Base-by-base conservation (phyloP, 2,329 filamentous ascomycete genomes). In the Fusarium cyanostomum region DNA sequence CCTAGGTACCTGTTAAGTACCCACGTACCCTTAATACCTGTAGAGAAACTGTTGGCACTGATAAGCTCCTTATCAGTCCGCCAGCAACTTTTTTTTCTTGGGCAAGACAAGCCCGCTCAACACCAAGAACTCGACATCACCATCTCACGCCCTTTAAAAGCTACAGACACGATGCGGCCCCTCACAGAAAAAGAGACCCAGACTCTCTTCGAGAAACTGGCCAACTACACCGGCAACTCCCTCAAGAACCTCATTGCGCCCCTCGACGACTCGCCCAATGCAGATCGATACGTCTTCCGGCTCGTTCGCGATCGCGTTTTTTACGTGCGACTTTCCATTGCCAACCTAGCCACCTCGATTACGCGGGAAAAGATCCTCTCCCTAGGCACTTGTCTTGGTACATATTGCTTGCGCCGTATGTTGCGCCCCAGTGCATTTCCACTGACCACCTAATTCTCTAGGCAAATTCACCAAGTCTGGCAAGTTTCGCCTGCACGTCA, bases 381-480 rank as follows among this genome's bases (percentile, higher is more conserved):
- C 1, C 81, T 97, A n/a, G 94, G 94, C 24, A 94, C 90, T 21
- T 97, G 94, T 75, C 80, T 98, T 11, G 87, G 86, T 84, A 78
- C 39, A 73, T 62, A 27, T 3, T 41, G 24, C 15, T 21, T 15
- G 4, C 8, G 24, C 26, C 11, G 10, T 4, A n/a, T 13, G 7
- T 3, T 28, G 11, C 26, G 7, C 31, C 21, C 18, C 15, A 28
- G 42, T 18, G 11, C 43, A 57, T 28, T 21, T 15, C 26, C 11
- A 37, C 66, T 69, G 59, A 70, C 44, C 43, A 13, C 31, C 24
- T 18, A 27, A 39, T 27, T 45, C 15, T 50, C 37, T 33, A 86
- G 93, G 93, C 72, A 97, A 97, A 76, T 96, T 97, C 81, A 97
- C 94, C 62, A 98, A 97, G 83, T 92, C 93, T 5, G 92, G 93